Conservation (phyloP, 2,329 filamentous ascomycete species). For the Fusarium nurragi region DNA sequence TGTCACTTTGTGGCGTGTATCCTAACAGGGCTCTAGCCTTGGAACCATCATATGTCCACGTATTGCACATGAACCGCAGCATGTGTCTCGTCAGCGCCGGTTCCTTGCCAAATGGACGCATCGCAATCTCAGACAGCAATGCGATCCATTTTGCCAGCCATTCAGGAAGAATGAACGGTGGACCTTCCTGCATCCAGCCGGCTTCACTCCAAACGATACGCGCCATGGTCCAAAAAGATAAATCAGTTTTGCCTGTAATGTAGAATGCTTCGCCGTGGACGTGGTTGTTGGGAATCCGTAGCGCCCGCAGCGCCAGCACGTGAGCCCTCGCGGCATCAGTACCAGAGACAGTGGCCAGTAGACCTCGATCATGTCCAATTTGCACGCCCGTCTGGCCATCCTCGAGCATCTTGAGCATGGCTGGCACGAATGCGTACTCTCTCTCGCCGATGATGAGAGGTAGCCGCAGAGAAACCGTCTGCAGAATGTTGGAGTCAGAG, state of each 20-base stretch:
- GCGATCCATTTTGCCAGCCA: background rate
- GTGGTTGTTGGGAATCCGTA: background rate
- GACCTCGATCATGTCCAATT: background rate
- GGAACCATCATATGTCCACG: background rate
- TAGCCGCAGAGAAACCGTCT: background rate
- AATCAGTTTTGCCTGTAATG: background rate
- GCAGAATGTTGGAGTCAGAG: background rate
- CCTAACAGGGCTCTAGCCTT: background rate
- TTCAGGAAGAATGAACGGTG: background rate
- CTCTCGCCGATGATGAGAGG: background rate
- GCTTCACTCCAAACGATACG: background rate
- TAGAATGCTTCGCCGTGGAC: background rate
- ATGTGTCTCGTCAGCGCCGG: background rate
- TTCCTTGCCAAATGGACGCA: background rate
- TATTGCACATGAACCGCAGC: background rate
- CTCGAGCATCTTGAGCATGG: background rate
- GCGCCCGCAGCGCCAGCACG: background rate
- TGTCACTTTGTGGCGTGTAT: background rate
- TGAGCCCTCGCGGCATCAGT: background rate
- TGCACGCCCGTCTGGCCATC: background rate
- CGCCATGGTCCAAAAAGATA: background rate
- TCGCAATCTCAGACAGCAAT: background rate
- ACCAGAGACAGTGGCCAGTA: background rate
- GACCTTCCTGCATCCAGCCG: background rate
- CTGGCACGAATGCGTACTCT: background rate